Conservation (phyloP, 164 flowering plant species). For the Warburgia ugandensis region DNA sequence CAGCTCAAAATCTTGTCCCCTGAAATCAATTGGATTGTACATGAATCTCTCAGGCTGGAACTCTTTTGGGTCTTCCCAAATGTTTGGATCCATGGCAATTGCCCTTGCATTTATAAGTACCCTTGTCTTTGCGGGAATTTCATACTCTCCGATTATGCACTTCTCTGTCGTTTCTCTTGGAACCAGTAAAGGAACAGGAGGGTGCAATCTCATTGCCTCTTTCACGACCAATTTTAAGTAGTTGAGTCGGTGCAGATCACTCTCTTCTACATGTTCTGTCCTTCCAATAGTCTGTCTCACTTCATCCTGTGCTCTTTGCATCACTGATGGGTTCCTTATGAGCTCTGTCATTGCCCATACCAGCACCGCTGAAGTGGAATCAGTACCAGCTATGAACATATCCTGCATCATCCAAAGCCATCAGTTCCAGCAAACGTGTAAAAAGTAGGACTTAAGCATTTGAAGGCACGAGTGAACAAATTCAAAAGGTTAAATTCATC, state of each 20-base stretch:
- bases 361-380: conserved; percentile 18
- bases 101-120: conserved; percentile 6
- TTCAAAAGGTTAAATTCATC: no score
- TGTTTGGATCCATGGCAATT: conserved; percentile 1
- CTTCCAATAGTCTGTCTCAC: conserved; percentile 10
- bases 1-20: conserved; percentile 2
- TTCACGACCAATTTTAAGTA: conserved; percentile 24
- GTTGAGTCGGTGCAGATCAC: conserved; percentile 16
- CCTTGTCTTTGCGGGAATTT: conserved; percentile 2
- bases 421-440: no score
- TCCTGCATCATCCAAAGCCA: no score
- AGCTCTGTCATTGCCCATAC: conserved; percentile 37
- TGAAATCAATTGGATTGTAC: conserved; percentile 3
- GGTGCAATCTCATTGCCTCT: conserved; percentile 5
- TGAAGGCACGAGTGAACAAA: no score
- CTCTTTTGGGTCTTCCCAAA: conserved; percentile 5
- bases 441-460: no score
- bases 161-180: conserved; percentile 1
- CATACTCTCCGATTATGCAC: background rate
- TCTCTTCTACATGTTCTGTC: conserved; percentile 19
- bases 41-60: conserved; percentile 11
- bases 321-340: conserved; percentile 18
- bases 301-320: conserved; percentile 23
- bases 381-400: conserved; percentile 30
- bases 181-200: conserved; percentile 6